Evolutionary conservation across 805 yeast species (phyloP).

Genomic region (Cephaloascus albidus): DNA sequence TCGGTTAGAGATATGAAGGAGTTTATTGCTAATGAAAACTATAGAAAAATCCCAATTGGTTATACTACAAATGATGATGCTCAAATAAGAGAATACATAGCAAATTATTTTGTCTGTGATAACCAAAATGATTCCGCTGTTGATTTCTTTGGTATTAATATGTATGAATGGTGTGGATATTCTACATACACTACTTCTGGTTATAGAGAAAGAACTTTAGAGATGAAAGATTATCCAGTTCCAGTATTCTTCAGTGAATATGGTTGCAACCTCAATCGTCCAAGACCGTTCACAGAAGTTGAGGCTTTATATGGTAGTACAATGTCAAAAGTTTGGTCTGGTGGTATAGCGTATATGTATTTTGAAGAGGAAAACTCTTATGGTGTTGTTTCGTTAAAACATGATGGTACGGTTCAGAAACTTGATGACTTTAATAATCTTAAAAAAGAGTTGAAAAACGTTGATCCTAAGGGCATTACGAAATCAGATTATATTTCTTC

Average conservation of each 20-base stretch:
- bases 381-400: conserved; percentile 20
- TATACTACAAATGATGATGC: conserved; percentile 28
- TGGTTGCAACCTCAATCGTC: conserved; percentile 23
- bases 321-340: conserved; percentile 29
- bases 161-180: conserved; percentile 34
- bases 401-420: conserved; percentile 15
- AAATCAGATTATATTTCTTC: conserved; percentile 2
- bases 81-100: conserved; percentile 14
- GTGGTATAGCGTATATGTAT: conserved; percentile 27
- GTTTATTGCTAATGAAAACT: conserved; percentile 15
- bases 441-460: conserved; percentile 12
- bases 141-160: conserved; percentile 26
- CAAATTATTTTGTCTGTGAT: conserved; percentile 22
- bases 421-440: conserved; percentile 21
- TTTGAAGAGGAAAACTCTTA: conserved; percentile 23
- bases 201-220: conserved; percentile 23
- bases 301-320: conserved; percentile 22
- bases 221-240: conserved; percentile 18
- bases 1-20: conserved; percentile 22
- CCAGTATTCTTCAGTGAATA: conserved; percentile 30
- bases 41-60: conserved; percentile 29
- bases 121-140: conserved; percentile 4
- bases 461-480: conserved; percentile 11
- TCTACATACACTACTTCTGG: conserved; percentile 26
- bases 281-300: conserved; percentile 29